These are phyloP conservation scores for Brassica cretica DNA, from an alignment of 345 rosid genomes.

Conservation along the genomic window DNA sequence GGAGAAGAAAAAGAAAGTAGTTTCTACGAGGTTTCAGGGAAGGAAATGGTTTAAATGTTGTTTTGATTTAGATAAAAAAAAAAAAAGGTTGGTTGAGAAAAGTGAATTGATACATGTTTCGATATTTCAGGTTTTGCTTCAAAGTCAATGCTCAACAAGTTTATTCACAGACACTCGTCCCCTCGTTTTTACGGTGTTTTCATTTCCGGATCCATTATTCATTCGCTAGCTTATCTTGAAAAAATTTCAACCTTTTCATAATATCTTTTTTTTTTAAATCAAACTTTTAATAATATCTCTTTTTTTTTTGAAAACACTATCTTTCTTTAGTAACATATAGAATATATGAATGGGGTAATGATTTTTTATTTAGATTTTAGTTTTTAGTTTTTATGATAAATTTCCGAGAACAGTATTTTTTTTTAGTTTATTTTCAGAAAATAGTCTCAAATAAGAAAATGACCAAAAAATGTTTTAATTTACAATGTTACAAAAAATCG, in stretches of 20 bases:
- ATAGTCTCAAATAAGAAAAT: too few relatives aligned
- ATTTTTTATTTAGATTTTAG: too few relatives aligned
- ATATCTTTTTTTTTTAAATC: background rate
- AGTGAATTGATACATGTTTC: background rate
- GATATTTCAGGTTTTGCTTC: conserved; percentile 13
- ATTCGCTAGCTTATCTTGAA: background rate
- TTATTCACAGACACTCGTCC: background rate
- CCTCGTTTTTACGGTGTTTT: background rate
- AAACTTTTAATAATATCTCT: conserved; percentile 10
- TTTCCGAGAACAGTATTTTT: too few relatives aligned
- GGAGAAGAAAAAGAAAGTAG: background rate
- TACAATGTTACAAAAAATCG: too few relatives aligned
- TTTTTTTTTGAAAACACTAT: too few relatives aligned
- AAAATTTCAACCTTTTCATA: background rate
- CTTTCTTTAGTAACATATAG: background rate
- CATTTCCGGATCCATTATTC: background rate
- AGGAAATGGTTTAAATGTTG: conserved; percentile 1
- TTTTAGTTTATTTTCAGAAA: too few relatives aligned
- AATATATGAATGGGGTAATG: background rate
- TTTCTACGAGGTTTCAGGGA: background rate
- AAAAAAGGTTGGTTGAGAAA: background rate
- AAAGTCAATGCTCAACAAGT: conserved; percentile 17
- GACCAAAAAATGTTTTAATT: too few relatives aligned
- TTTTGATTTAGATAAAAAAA: background rate
- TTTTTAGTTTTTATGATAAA: background rate